Base-by-base conservation (phyloP, 2,329 filamentous ascomycete genomes). In the Hymenoscyphus linearis region DNA sequence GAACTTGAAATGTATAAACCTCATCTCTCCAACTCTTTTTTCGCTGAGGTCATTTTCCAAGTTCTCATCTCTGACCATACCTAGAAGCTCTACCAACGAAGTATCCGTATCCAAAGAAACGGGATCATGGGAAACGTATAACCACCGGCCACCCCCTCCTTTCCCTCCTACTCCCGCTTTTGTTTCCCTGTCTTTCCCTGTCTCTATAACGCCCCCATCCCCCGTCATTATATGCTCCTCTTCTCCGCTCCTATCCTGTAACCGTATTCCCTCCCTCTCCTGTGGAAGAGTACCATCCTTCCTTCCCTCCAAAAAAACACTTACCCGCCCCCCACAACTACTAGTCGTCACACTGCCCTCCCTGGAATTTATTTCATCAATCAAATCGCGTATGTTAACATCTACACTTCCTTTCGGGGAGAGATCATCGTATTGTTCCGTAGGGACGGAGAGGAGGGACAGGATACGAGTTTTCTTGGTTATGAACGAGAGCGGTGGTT, bases 401-500 rank as follows among this genome's bases (percentile, higher is more conserved):
- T 98, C 93, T 22, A 98, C 83, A 0, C 86, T 89, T 16, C 93
- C 93, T 77, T 97, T 97, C 2, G 93, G 93, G 1, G 91, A 96
- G 7, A 88, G 82, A 75, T 97, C 93, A 47, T 85, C 84, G 75
- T 96, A 96, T 62, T 89, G 82, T 3, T 79, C 80, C 52, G 85
- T 83, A 1, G 91, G 88, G 3, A 85, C 79, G 9, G 84, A 78
- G 2, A 97, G 85, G 66, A 87, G 83, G 50, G 80, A 76, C 14
- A 97, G 77, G 66, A 96, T 96, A 62, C 82, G 85, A 57, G 76
- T 73, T 75, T 97, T 98, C 72, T 85, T 89, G 53, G 75, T 71
- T 47, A 75, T 56, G 70, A 90, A 90, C 31, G 71, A 69, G 1
- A 69, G 67, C n/a, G 64, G 63, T 44, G 61, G 53, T 22, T 2